Evolutionary conservation across 805 yeast species (phyloP).

Genomic region (Kodamaea nitidulidarum): DNA sequence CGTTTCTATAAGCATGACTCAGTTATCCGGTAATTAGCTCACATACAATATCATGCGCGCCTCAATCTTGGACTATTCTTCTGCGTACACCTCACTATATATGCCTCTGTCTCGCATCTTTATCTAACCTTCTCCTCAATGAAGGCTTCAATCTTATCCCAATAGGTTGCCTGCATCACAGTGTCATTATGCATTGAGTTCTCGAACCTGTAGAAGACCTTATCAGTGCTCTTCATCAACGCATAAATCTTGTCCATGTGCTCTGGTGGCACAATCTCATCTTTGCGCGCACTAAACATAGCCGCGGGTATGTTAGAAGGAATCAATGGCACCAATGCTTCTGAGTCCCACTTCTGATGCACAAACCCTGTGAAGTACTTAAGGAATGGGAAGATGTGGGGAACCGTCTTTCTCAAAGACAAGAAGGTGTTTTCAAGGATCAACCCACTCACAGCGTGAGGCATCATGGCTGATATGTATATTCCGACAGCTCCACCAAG

Average conservation of each 20-base stretch:
- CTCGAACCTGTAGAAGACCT: conserved; percentile 51
- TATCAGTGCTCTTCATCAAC: conserved; percentile 47
- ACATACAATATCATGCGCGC: too few species aligned
- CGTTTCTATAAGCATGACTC: too few species aligned
- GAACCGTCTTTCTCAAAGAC: conserved; percentile 63
- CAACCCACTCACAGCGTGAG: conserved; percentile 52
- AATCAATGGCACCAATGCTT: conserved; percentile 48
- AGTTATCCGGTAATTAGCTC: too few species aligned
- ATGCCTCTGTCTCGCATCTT: too few species aligned
- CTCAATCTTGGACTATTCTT: too few species aligned
- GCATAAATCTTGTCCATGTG: conserved; percentile 67
- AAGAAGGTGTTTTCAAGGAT: conserved; percentile 86
- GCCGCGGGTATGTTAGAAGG: conserved; percentile 59
- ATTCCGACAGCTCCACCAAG: conserved; percentile 94
- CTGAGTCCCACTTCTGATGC: conserved; percentile 82
- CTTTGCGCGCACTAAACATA: conserved; percentile 67
- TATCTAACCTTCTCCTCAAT: conserved; percentile 33
- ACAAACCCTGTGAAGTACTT: conserved; percentile 55
- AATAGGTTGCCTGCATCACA: conserved; percentile 66
- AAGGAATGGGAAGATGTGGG: conserved; percentile 71
- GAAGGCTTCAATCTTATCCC: conserved; percentile 64
- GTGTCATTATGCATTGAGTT: conserved; percentile 83
- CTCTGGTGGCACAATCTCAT: conserved; percentile 87
- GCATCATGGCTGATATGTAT: conserved; percentile 63
- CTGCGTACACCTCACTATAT: too few species aligned